Conservation (phyloP, 1,284 basidiomycete genomes). For the Boletus semigastroideus region DNA sequence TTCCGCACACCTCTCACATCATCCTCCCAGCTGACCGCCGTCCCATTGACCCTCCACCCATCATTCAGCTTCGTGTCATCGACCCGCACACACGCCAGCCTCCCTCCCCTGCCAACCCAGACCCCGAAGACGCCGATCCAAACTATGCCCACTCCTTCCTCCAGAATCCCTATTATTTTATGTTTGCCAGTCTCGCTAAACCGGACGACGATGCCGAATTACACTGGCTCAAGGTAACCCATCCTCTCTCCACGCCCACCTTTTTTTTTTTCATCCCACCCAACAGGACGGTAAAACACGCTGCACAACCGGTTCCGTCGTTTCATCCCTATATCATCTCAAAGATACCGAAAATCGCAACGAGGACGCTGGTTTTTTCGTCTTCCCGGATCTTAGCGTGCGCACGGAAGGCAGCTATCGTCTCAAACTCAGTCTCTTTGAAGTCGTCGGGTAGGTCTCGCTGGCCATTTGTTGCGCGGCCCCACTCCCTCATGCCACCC, state of each 20-base stretch:
- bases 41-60: conserved; percentile 94
- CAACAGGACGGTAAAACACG: conserved; percentile 81
- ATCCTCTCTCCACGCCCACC: background rate
- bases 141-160: conserved; percentile 52
- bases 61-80: conserved; percentile 90
- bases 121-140: conserved; percentile 36
- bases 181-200: conserved; percentile 87
- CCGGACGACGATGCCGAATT: conserved; percentile 90
- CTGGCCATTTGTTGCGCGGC: background rate
- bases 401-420: conserved; percentile 86
- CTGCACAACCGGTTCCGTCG: conserved; percentile 86
- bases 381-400: conserved; percentile 85
- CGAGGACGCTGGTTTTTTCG: conserved; percentile 88
- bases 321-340: conserved; percentile 92
- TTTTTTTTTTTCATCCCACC: background rate
- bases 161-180: conserved; percentile 93
- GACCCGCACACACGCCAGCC: conserved; percentile 55
- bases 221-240: conserved; percentile 77
- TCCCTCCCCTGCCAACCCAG: conserved; percentile 22
- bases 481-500: conserved; percentile 5
- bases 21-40: conserved; percentile 73
- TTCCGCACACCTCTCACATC: conserved; percentile 10
- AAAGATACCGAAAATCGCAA: conserved; percentile 87
- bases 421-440: conserved; percentile 89
- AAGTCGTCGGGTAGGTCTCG: conserved; percentile 80